Conservation (phyloP, 2,329 filamentous ascomycete species). For the Cladophialophora exuberans region DNA sequence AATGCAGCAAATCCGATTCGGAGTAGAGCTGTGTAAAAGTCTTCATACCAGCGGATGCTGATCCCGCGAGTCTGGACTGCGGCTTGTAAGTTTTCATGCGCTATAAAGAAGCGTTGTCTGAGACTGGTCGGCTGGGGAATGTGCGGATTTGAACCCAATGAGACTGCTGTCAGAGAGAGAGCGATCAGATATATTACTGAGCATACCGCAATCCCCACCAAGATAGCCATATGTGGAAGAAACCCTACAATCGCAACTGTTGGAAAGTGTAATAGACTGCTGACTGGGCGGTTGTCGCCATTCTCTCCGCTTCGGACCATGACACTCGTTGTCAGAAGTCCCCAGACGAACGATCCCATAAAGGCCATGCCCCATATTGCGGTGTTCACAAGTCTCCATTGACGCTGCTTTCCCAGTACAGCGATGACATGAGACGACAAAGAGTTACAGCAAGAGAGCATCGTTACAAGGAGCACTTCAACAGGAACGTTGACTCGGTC, state of each 20-base stretch:
- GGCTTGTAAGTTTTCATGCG: conserved; percentile 89
- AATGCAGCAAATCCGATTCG: conserved; percentile 85
- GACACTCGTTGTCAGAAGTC: conserved; percentile 59
- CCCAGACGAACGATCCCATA: conserved; percentile 82
- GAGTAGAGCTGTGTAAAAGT: conserved; percentile 90
- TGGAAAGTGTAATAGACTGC: conserved; percentile 79
- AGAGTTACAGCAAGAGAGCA: conserved; percentile 89
- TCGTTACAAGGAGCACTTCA: conserved; percentile 81
- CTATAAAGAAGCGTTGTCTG: conserved; percentile 66
- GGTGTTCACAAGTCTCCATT: conserved; percentile 81
- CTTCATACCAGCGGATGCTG: conserved; percentile 81
- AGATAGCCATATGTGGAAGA: conserved; percentile 86
- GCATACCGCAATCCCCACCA: conserved; percentile 77
- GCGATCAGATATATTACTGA: conserved; percentile 76
- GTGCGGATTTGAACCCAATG: conserved; percentile 56
- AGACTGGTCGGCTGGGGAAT: conserved; percentile 50
- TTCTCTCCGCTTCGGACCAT: conserved; percentile 32
- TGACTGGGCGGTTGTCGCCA: conserved; percentile 37
- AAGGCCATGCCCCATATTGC: conserved; percentile 89
- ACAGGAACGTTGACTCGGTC: conserved; percentile 84
- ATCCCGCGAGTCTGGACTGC: conserved; percentile 83
- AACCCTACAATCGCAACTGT: conserved; percentile 95
- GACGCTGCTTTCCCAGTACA: conserved; percentile 76
- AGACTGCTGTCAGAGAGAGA: conserved; percentile 73
- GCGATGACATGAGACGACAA: conserved; percentile 82